Conservation (phyloP, 1,284 basidiomycete genomes). For the Kalmanozyma brasiliensis region DNA sequence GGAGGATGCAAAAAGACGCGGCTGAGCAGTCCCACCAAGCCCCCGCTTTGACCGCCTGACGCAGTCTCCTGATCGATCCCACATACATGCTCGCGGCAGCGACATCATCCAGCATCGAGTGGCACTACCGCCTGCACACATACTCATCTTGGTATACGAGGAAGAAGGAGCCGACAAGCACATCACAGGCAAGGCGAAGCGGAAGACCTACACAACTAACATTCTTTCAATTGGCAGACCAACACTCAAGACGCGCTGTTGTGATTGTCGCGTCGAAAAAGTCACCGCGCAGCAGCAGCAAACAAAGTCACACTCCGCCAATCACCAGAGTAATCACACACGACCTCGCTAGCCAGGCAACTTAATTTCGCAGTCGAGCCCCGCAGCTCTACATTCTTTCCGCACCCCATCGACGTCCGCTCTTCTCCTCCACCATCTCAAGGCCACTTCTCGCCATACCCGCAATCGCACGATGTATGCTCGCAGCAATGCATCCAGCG, state of each 20-base stretch:
- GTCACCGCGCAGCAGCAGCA: not conserved
- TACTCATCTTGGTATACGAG: no score
- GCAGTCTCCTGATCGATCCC: no score
- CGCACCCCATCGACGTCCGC: slow-evolving; percentile 8
- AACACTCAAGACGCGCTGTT: slow-evolving; percentile 3
- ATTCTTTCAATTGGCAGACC: not conserved
- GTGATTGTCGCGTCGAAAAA: slow-evolving; percentile 6
- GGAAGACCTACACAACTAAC: not conserved
- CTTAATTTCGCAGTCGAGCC: not conserved
- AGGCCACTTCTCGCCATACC: not conserved
- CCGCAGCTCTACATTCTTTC: not conserved
- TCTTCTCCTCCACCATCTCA: slow-evolving; percentile 4
- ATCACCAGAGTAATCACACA: no score
- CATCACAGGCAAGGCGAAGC: no score
- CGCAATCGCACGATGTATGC: slow-evolving; percentile 15
- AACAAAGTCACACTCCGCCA: not conserved
- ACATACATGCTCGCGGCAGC: no score
- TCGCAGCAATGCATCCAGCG: slow-evolving; percentile 10
- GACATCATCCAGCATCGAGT: no score
- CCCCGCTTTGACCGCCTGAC: no score
- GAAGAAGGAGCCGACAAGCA: no score
- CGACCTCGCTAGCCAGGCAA: not conserved
- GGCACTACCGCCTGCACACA: no score
- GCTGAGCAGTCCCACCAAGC: not conserved
- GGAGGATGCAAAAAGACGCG: slow-evolving; percentile 3